Evolutionary conservation across 2,329 filamentous ascomycete species (phyloP).

Genomic region (Paramyrothecium roridum): DNA sequence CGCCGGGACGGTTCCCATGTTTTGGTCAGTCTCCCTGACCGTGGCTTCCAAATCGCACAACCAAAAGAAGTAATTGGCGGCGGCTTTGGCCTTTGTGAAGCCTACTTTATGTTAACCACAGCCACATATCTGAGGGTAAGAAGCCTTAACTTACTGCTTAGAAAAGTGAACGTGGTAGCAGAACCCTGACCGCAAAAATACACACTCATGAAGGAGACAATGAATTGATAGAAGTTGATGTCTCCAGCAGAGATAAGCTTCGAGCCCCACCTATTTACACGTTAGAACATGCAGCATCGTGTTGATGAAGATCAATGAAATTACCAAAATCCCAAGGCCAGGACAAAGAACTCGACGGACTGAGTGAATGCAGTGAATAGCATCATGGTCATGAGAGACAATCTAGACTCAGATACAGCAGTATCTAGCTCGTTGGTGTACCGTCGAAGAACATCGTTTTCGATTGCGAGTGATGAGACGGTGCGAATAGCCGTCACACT

Average conservation of each 20-base stretch:
- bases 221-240: slow-evolving; percentile 47
- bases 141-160: slow-evolving; percentile 29
- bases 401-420: slow-evolving; percentile 14
- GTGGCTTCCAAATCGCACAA: slow-evolving; percentile 31
- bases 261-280: slow-evolving; percentile 23
- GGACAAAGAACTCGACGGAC: slow-evolving; percentile 27
- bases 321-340: slow-evolving; percentile 35
- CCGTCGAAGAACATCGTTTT: slow-evolving; percentile 26
- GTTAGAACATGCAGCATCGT: not conserved
- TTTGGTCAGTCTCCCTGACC: slow-evolving; percentile 34
- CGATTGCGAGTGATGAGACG: slow-evolving; percentile 38
- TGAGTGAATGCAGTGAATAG: slow-evolving; percentile 30
- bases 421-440: slow-evolving; percentile 22
- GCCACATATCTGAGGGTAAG: not conserved
- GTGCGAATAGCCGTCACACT: slow-evolving; percentile 35
- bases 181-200: slow-evolving; percentile 38
- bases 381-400: slow-evolving; percentile 24
- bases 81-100: slow-evolving; percentile 44
- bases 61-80: slow-evolving; percentile 49
- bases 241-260: slow-evolving; percentile 32
- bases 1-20: slow-evolving; percentile 27
- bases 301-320: not conserved
- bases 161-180: slow-evolving; percentile 36
- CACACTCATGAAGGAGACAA: slow-evolving; percentile 48
- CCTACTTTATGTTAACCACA: slow-evolving; percentile 12